A percentile compares a stretch with the other conserved stretches of the same genome.
These are phyloP conservation scores for Choiromyces venosus DNA, from an alignment of 495 filamentous ascomycete genomes.

Conservation along the genomic window DNA sequence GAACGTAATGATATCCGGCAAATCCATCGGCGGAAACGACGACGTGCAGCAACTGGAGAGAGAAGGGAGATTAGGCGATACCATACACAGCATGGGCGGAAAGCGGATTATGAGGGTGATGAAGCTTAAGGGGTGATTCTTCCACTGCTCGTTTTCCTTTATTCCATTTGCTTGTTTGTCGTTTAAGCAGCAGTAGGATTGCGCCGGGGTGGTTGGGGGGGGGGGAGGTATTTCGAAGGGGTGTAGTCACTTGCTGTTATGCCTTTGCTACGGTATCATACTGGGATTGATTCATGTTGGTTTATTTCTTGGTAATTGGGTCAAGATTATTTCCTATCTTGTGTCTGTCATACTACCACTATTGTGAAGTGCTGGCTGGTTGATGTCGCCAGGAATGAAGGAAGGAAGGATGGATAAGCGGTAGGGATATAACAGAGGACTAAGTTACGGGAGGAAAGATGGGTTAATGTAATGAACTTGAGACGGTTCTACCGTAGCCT, in stretches of 20 bases:
- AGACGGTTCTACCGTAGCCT: no score
- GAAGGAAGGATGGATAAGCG: neutral
- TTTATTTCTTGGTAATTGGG: neutral
- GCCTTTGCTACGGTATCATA: no score
- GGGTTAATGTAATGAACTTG: neutral
- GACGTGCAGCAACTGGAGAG: constrained; percentile 69
- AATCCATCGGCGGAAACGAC: constrained; percentile 86
- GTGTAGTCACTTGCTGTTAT: neutral
- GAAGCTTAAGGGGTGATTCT: constrained; percentile 18
- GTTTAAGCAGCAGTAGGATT: neutral
- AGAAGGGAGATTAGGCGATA: constrained; percentile 63
- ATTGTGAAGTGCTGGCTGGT: neutral
- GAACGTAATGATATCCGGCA: constrained; percentile 80
- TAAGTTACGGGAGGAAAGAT: neutral
- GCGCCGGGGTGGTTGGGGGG: no score
- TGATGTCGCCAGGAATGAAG: neutral
- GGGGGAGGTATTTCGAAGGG: neutral
- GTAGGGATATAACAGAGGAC: neutral
- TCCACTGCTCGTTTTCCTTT: neutral
- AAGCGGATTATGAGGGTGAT: constrained; percentile 49
- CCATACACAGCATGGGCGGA: constrained; percentile 65
- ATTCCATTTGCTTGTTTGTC: neutral
- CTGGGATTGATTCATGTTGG: neutral
- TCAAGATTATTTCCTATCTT: neutral
- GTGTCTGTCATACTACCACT: no score